Base-by-base conservation (phyloP, 2,329 filamentous ascomycete species). In the Cladophialophora exuberans region DNA sequence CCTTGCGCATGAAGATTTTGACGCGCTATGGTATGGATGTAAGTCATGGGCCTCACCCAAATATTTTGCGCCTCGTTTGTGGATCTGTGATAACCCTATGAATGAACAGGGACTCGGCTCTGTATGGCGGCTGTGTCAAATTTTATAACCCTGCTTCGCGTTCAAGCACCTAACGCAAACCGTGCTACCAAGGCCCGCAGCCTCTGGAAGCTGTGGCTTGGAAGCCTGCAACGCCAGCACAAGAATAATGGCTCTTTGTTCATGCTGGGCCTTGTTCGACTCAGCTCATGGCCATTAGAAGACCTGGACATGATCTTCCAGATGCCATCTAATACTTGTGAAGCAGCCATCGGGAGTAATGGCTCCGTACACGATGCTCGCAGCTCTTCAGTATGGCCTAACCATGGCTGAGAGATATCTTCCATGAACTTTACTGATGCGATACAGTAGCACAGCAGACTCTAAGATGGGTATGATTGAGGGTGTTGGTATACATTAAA, bases 1-100 rank as follows among this genome's bases (percentile, higher is more conserved):
- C 6, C 58, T 71, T 25, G 42, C 28, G 6, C 36, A 39, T 15
- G 15, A 15, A 20, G 36, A 39, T 15, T 39, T 39, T 39, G 36
- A 39, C 15, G 13, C 36, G 15, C 36, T 39, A 15, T 39, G 36
- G 36, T 39, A 39, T 39, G 36, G 36, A 15, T 39, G 36, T 39
- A 39, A 7, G 36, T 15, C 15, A 15, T 39, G n/a, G n/a, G n/a
- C n/a, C 36, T 13, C 28, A 31, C 28, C 28, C 28, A 31, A 31
- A 31, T n/a, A n/a, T n/a, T n/a, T n/a, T n/a, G n/a, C n/a, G n/a
- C n/a, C n/a, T n/a, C n/a, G 13, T 31, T 7, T 13, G 28, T 6
- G 28, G 28, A 31, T 7, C 6, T 7, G 13, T 31, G 7, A 31
- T 13, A 31, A 31, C 7, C 6, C 28, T 31, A 13, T 7, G 7